Conservation (phyloP, 2,329 filamentous ascomycete species). For the Uncinocarpus reesii region DNA sequence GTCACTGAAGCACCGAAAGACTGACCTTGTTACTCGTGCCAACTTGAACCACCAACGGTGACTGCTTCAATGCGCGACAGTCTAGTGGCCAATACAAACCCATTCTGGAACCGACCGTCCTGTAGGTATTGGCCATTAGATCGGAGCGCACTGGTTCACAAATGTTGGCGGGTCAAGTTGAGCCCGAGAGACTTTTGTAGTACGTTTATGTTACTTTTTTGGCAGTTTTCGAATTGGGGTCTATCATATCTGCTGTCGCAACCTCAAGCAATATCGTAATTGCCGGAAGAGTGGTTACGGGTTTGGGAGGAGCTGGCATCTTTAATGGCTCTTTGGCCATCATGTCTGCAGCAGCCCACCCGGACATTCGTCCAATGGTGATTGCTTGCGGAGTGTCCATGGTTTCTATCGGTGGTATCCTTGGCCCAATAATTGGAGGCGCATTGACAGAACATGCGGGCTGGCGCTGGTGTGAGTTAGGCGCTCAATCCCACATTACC, state of each 20-base stretch:
- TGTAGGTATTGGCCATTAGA: neutral
- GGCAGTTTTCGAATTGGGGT: conserved; percentile 42
- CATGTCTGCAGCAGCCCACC: conserved; percentile 33
- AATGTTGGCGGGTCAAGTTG: neutral
- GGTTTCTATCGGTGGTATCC: conserved; percentile 37
- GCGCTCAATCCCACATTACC: too few species aligned
- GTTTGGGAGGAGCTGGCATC: conserved; percentile 43
- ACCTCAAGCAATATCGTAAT: conserved; percentile 43
- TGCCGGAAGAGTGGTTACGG: conserved; percentile 43
- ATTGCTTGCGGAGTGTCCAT: conserved; percentile 31
- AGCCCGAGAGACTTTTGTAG: neutral
- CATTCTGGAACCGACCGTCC: neutral
- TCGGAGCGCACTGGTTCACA: neutral
- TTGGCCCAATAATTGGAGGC: conserved; percentile 18
- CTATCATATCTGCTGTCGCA: conserved; percentile 28
- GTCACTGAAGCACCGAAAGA: conserved; percentile 26
- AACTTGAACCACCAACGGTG: conserved; percentile 3
- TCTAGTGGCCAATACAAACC: neutral
- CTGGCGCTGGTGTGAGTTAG: conserved; percentile 16
- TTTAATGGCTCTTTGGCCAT: conserved; percentile 42
- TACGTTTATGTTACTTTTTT: conserved; percentile 29
- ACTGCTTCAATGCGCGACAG: neutral
- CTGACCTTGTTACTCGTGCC: neutral
- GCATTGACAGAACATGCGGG: conserved; percentile 16
- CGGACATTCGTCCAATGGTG: conserved; percentile 33